phyloP scores from a whole-genome alignment of 164 flowering plant species.

The Annona cherimola region DNA sequence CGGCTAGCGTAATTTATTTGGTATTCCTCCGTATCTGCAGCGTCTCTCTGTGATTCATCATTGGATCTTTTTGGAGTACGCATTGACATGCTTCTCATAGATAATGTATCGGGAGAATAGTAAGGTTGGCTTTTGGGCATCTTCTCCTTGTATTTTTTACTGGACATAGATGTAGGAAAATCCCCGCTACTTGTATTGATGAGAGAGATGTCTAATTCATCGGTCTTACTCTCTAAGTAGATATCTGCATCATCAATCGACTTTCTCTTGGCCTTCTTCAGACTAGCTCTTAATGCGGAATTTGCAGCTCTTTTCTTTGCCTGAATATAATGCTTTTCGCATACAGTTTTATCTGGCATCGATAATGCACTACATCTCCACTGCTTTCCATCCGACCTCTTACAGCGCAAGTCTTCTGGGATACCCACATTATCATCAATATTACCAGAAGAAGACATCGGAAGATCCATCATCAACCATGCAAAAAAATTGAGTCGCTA shows the following conservation, averaged over 20 bases:
- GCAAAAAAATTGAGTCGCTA: not conserved
- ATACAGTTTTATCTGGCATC: conserved; percentile 96
- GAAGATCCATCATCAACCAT: conserved; percentile 44
- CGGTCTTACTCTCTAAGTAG: conserved; percentile 61
- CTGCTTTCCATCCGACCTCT: conserved; percentile 95
- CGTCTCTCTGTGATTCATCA: conserved; percentile 42
- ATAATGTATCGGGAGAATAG: conserved; percentile 55
- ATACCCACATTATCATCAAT: conserved; percentile 74
- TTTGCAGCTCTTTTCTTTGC: conserved; percentile 97
- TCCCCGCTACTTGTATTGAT: conserved; percentile 33
- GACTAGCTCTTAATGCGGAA: conserved; percentile 76
- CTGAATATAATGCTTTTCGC: conserved; percentile 93
- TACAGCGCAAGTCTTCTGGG: conserved; percentile 92
- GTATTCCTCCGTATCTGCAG: conserved; percentile 45
- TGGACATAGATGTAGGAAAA: conserved; percentile 22
- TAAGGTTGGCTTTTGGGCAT: conserved; percentile 29
- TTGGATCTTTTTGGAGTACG: conserved; percentile 30
- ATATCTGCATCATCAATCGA: conserved; percentile 48
- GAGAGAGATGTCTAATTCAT: conserved; percentile 57
- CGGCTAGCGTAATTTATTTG: conserved; percentile 32
- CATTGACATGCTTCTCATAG: conserved; percentile 33
- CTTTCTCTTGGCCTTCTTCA: conserved; percentile 73
- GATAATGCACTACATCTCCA: conserved; percentile 98
- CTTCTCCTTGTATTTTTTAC: conserved; percentile 52
- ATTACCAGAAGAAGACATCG: conserved; percentile 40